Base-by-base conservation (phyloP, 73 alveolate genomes). In the Effrenium voratum region DNA sequence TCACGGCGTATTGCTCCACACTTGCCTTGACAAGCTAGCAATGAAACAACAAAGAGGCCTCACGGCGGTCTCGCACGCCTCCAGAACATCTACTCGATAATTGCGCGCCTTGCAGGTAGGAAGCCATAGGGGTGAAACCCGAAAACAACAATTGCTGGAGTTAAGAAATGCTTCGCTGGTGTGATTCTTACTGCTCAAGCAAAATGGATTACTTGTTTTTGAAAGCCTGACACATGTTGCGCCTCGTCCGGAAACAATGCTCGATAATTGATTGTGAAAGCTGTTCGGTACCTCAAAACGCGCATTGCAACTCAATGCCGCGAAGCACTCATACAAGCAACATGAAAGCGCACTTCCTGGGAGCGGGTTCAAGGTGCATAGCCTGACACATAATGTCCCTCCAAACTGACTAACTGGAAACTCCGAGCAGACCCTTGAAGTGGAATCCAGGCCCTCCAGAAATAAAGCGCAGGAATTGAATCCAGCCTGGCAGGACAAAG, bases 31-130 rank as follows among this genome's bases (percentile, higher is more conserved):
- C 22, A 22, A 55, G 68, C 22, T 55, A 12, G 22, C 12, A 22
- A 55, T 22, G 68, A 55, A 55, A 55, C 12, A 55, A 12, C 12
- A 55, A 34, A 73, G 24, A 77, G 2, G 60, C 38, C 28, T 73
- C 84, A 73, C n/a, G 50, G 49, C 92, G 26, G 34, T 26, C 66
- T 49, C 57, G 8, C 75, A 28, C 36, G 49, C 95, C 45, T 87
- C 95, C 26, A 87, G 95, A 45, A 87, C 95, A 30, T 87, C 95
- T n/a, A 87, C 95, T 41, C 95, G 95, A 68, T 87, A 87, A 46
- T 87, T 87, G 68, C 95, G 80, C 30, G 95, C 95, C 95, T 87
- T 45, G 63, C 81, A 55, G 40, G 3, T n/a, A 15, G 68, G 12
- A 55, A 12, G 68, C 68, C 32, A 34, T 30, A 30, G 72, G 72